Percentiles rank a stretch among this genome's conserved stretches.
phyloP scores from a whole-genome alignment of 345 rosid species.

The Populus ilicifolia region DNA sequence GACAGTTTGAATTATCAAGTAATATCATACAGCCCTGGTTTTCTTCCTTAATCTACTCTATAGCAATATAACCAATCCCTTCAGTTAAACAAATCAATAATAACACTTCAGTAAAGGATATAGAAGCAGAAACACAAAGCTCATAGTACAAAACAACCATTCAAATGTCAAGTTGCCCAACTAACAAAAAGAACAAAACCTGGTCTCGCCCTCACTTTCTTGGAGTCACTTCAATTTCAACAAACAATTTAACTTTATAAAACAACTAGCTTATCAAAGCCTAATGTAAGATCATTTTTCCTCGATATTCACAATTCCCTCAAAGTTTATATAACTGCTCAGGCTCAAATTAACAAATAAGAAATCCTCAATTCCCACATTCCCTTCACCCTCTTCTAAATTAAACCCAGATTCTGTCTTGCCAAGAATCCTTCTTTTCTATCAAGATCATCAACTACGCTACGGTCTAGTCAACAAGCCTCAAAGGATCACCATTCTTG shows the following conservation, averaged over 20 bases:
- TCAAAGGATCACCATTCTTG: background rate
- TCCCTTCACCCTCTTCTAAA: background rate
- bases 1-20: background rate
- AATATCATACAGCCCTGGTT: background rate
- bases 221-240: background rate
- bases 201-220: background rate
- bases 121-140: background rate
- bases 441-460: background rate
- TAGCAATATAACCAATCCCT: background rate
- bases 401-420: background rate
- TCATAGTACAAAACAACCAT: background rate
- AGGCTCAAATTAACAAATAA: background rate
- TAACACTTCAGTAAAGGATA: background rate
- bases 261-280: background rate
- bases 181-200: background rate
- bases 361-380: background rate
- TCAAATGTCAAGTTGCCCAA: background rate
- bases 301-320: background rate
- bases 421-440: background rate
- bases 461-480: background rate
- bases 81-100: background rate
- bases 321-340: background rate
- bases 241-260: background rate
- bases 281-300: background rate
- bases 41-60: background rate